Evolutionary conservation across 176 grass and related monocot genomes (phyloP), one percentile per base, ranked within the genome.

Genomic region (Coix lacrymajobi): DNA sequence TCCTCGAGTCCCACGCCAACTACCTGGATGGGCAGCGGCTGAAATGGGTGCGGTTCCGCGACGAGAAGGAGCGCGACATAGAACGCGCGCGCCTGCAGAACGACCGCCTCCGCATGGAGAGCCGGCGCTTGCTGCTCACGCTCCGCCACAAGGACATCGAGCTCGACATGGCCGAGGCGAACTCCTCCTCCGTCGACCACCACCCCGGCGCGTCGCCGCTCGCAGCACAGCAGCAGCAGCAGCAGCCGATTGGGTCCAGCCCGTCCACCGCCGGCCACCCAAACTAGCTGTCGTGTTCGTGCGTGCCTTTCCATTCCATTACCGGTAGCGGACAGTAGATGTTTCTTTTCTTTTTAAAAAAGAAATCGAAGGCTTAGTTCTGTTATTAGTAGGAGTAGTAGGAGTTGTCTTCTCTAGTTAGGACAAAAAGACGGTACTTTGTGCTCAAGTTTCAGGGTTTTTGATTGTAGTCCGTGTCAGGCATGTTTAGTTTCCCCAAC

Each of bases 81-180:
- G 91, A 92, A 73, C 81, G 87, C 12, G 83, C 58, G 44, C 89
- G 91, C 33, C 90, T 98, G 48, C 79, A 79, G 36, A 95, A 92
- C 45, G 83, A 93, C 40, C 71, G 89, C n/a, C 73, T 71, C 13
- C 73, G 82, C 76, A 73, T 98, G 37, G 89, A 98, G 56, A 76
- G 81, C 48, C 87, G 85, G 2, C 92, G 89, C 79, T 87, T 98
- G 96, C 85, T 93, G 45, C 87, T 99, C 4, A 29, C 92, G 46
- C 90, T 99, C 86, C 91, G 93, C 3, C 91, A 87, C 64, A 92
- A 78, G 80, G 93, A 96, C 31, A 39, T 96, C 40, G 93, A 99
- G 45, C 48, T 94, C 22, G 80, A 76, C 60, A 40, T 73, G 44
- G 77, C 56, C 19, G 88, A 89, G 58, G 62, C 67, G 46, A 85